Percentiles rank a stretch among this genome's conserved stretches.
phyloP scores from a whole-genome alignment of 352 stramenopile genomes.

The Pelagophyceae sp. region DNA sequence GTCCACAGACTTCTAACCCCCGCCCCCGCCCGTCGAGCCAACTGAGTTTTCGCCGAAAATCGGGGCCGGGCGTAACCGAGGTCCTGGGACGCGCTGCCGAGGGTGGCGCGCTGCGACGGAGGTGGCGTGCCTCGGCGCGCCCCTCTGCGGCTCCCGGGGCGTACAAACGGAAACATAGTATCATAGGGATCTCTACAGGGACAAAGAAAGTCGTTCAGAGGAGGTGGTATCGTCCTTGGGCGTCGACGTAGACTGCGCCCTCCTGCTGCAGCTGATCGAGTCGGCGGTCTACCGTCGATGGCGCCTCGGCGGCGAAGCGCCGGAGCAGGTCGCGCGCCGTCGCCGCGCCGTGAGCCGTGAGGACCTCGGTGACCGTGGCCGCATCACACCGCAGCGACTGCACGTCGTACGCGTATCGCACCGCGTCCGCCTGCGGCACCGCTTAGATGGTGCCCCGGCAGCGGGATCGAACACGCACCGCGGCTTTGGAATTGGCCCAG shows the following conservation, averaged over 20 bases:
- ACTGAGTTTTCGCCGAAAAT: too few relatives aligned
- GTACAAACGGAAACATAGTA: too few relatives aligned
- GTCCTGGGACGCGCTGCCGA: too few relatives aligned
- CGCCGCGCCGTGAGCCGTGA: not conserved
- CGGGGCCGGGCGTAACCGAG: too few relatives aligned
- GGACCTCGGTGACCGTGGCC: not conserved
- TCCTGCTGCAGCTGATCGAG: not conserved
- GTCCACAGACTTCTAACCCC: too few relatives aligned
- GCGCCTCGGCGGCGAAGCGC: not conserved
- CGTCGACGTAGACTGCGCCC: not conserved
- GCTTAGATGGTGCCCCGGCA: not conserved
- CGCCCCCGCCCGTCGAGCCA: too few relatives aligned
- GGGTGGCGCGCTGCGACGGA: too few relatives aligned
- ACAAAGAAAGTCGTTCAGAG: too few relatives aligned
- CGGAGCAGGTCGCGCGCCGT: not conserved
- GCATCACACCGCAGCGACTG: not conserved
- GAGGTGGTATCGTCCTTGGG: not conserved
- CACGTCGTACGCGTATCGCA: not conserved
- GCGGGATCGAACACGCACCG: not conserved
- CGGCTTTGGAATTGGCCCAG: not conserved
- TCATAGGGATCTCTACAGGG: too few relatives aligned
- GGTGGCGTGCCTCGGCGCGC: too few relatives aligned
- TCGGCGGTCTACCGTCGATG: not conserved
- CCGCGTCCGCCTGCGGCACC: not conserved
- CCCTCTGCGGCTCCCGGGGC: too few relatives aligned